Evolutionary conservation across 345 rosid species (phyloP).

Genomic region (Boechera stricta): DNA sequence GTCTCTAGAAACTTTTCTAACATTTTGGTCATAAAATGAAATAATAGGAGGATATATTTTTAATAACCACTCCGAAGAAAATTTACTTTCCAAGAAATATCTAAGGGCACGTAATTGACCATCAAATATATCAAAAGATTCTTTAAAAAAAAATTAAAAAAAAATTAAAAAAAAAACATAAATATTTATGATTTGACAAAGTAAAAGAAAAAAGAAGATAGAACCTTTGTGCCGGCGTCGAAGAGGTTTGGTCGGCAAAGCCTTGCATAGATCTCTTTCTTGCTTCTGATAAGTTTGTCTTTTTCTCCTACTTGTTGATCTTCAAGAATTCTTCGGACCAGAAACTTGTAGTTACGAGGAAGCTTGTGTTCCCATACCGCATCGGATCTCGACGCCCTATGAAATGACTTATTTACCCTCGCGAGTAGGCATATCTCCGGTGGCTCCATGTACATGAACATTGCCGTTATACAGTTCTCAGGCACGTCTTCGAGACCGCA

Average conservation of each 20-base stretch:
- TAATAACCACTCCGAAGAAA: background rate
- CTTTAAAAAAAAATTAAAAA: background rate
- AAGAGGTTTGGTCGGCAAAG: constrained; percentile 64
- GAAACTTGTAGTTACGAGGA: constrained; percentile 72
- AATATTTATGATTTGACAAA: background rate
- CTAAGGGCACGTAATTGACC: constrained; percentile 26
- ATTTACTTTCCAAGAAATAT: constrained; percentile 31
- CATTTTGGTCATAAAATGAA: constrained; percentile 8
- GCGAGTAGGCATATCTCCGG: constrained; percentile 84
- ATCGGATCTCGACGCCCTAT: constrained; percentile 71
- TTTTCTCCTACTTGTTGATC: constrained; percentile 29
- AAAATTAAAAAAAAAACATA: background rate
- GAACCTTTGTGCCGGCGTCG: constrained; percentile 79
- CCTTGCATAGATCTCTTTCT: constrained; percentile 70
- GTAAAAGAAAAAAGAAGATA: background rate
- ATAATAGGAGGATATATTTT: background rate
- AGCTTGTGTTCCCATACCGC: constrained; percentile 85
- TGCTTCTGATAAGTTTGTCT: constrained; percentile 43
- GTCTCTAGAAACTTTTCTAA: background rate
- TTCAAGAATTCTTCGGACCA: constrained; percentile 56
- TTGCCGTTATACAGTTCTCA: constrained; percentile 68
- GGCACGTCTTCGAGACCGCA: constrained; percentile 69
- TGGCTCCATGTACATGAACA: constrained; percentile 73
- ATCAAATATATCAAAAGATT: constrained; percentile 21
- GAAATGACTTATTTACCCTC: constrained; percentile 60